Conservation (phyloP, 139 green algal species). For the Nannochloris sp. region DNA sequence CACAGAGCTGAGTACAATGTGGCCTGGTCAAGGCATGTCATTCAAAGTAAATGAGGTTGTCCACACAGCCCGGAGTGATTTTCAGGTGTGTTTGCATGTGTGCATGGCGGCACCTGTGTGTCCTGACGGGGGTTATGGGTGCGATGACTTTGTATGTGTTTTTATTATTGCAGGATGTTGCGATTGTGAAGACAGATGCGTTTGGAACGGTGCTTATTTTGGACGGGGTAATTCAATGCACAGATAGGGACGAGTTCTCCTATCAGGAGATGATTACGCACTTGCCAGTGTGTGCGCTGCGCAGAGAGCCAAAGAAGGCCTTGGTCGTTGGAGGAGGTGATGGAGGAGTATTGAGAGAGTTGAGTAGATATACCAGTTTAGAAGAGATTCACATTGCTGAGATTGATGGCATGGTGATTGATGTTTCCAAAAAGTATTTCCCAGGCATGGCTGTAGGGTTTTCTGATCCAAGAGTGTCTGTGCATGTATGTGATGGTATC, state of each 20-base stretch:
- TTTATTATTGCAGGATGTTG: conserved; percentile 57
- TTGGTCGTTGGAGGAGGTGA: conserved; percentile 96
- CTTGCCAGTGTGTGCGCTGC: conserved; percentile 72
- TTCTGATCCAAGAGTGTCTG: conserved; percentile 70
- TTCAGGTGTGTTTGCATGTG: conserved; percentile 61
- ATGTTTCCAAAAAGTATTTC: conserved; percentile 82
- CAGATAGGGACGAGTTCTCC: conserved; percentile 88
- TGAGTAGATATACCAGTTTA: conserved; percentile 61
- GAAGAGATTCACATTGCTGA: conserved; percentile 91
- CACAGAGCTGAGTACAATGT: conserved; percentile 77
- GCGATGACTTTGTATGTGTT: background rate
- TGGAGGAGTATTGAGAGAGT: conserved; percentile 90
- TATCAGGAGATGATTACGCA: conserved; percentile 99
- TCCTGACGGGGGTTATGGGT: background rate
- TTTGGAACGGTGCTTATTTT: conserved; percentile 91
- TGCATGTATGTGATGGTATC: conserved; percentile 91
- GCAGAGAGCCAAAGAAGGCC: conserved; percentile 50
- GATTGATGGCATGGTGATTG: conserved; percentile 88
- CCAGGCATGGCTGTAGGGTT: conserved; percentile 86
- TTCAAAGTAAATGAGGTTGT: conserved; percentile 86
- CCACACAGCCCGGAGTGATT: conserved; percentile 73
- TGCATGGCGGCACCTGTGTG: background rate
- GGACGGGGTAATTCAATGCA: conserved; percentile 96
- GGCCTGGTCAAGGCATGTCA: conserved; percentile 85
- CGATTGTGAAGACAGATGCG: conserved; percentile 65